These are phyloP conservation scores for Boletellus emodensis DNA, from an alignment of 768 basidiomycete species.

Conservation along the genomic window DNA sequence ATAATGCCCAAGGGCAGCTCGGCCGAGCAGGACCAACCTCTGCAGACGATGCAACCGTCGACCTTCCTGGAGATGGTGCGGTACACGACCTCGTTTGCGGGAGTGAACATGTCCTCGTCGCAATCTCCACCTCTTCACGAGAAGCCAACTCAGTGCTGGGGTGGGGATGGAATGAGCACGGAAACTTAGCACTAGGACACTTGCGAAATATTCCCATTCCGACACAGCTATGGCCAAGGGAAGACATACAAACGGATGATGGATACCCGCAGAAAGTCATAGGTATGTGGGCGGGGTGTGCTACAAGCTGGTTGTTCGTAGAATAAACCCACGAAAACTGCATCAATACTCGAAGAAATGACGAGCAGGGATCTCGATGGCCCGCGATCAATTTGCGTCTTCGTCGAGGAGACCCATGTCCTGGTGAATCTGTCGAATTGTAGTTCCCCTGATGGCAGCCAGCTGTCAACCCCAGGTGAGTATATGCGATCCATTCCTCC, in stretches of 20 bases:
- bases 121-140: conserved; percentile 14
- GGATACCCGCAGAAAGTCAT: conserved; percentile 14
- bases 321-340: conserved; percentile 12
- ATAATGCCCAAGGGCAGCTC: conserved; percentile 60
- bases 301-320: conserved; percentile 32
- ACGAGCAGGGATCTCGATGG: background rate
- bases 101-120: conserved; percentile 76
- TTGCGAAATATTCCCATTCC: conserved; percentile 52
- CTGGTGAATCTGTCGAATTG: conserved; percentile 68
- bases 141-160: conserved; percentile 54
- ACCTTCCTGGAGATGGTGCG: conserved; percentile 23
- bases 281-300: conserved; percentile 29
- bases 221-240: conserved; percentile 49
- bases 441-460: conserved; percentile 64
- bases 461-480: conserved; percentile 44
- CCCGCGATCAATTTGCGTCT: conserved; percentile 40
- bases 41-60: conserved; percentile 5
- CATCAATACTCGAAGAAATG: background rate
- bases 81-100: conserved; percentile 57
- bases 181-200: conserved; percentile 75
- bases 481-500: conserved; percentile 3
- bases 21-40: conserved; percentile 36
- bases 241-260: conserved; percentile 2
- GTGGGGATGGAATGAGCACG: conserved; percentile 99
- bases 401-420: conserved; percentile 61